Evolutionary conservation across 129 eudicot species (phyloP).

Genomic region (Centella asiatica): DNA sequence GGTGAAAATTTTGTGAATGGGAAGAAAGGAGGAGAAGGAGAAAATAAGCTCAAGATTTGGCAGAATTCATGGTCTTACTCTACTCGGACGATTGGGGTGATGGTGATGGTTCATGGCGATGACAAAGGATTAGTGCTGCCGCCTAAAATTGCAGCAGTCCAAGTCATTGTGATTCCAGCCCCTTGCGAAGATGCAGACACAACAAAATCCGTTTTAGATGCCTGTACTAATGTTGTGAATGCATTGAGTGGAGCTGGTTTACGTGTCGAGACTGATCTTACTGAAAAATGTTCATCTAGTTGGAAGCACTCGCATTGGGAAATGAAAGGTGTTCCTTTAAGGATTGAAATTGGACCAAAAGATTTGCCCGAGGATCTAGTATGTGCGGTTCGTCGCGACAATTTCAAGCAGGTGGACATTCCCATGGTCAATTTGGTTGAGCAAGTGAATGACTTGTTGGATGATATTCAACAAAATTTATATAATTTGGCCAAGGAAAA

Average conservation of each 20-base stretch:
- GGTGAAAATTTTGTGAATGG: conserved; percentile 93
- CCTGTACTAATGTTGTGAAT: conserved; percentile 57
- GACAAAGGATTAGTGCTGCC: conserved; percentile 93
- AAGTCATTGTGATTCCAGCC: conserved; percentile 77
- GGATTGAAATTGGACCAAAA: conserved; percentile 91
- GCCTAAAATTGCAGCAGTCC: conserved; percentile 81
- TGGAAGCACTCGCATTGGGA: conserved; percentile 99
- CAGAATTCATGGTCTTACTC: conserved; percentile 96
- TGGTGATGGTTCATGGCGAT: conserved; percentile 97
- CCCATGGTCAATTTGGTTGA: conserved; percentile 44
- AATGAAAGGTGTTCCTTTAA: conserved; percentile 89
- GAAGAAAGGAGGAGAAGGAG: conserved; percentile 73
- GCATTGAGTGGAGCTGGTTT: conserved; percentile 56
- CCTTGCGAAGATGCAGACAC: conserved; percentile 80
- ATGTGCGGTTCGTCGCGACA: conserved; percentile 58
- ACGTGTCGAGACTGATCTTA: conserved; percentile 72
- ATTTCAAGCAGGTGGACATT: conserved; percentile 36
- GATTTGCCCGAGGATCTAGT: conserved; percentile 83
- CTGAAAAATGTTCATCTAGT: conserved; percentile 87
- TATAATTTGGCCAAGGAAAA: conserved; percentile 63
- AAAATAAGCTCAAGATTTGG: conserved; percentile 97
- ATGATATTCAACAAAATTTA: conserved; percentile 45
- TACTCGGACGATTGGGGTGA: conserved; percentile 92
- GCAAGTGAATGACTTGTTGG: conserved; percentile 34
- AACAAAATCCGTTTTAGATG: conserved; percentile 58